phyloP scores from a whole-genome alignment of 169 alveolate genomes.

The Babesia bigemina region DNA sequence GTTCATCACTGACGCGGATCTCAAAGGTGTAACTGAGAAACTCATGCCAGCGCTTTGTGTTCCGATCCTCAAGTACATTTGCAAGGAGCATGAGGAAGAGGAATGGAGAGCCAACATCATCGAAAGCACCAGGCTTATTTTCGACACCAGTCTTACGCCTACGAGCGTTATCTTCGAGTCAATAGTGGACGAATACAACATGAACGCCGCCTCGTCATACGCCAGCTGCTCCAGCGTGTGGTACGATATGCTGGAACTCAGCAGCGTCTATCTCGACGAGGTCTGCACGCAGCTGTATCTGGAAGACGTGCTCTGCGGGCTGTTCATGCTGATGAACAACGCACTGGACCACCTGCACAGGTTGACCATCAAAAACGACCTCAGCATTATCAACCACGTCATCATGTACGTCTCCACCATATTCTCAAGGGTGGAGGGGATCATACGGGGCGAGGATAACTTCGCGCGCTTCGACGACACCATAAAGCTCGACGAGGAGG shows the following conservation, averaged over 20 bases:
- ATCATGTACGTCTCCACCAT: conserved; percentile 57
- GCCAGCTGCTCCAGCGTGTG: conserved; percentile 38
- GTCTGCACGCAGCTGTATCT: conserved; percentile 21
- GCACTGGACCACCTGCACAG: conserved; percentile 41
- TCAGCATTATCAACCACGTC: conserved; percentile 27
- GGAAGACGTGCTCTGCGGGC: conserved; percentile 51
- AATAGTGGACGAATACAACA: conserved; percentile 40
- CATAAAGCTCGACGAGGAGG: conserved; percentile 35
- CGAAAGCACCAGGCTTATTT: conserved; percentile 48
- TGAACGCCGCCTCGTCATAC: not conserved
- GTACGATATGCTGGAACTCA: conserved; percentile 53
- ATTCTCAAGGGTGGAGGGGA: conserved; percentile 46
- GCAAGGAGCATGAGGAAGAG: conserved; percentile 52
- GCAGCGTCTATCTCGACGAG: conserved; percentile 62
- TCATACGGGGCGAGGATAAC: conserved; percentile 49
- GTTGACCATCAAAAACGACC: conserved; percentile 19
- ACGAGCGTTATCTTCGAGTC: conserved; percentile 55
- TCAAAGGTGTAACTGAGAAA: conserved; percentile 49
- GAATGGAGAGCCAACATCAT: conserved; percentile 63
- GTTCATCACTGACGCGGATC: conserved; percentile 56
- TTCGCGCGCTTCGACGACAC: conserved; percentile 22
- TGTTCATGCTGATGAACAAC: conserved; percentile 55
- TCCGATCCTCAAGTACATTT: conserved; percentile 60
- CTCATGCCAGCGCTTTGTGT: conserved; percentile 67
- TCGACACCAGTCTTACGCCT: conserved; percentile 63